Evolutionary conservation across 192 early-diverging fungal genomes (phyloP).

Genomic region (Coemansia umbellata): DNA sequence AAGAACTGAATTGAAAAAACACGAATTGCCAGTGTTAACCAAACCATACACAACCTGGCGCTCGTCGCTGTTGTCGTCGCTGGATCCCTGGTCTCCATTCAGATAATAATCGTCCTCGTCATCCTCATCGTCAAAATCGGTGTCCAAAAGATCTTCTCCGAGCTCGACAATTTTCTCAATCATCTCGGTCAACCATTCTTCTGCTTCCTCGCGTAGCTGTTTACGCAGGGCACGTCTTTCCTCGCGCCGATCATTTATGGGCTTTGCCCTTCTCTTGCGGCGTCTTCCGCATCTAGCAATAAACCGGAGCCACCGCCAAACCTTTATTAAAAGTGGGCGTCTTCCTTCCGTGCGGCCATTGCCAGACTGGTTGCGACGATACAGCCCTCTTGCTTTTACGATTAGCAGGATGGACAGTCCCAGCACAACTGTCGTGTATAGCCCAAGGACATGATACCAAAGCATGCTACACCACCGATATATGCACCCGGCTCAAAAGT

Average conservation of each 20-base stretch:
- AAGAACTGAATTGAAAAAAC: constrained; percentile 88
- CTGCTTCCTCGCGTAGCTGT: constrained; percentile 46
- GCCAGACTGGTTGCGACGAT: not conserved
- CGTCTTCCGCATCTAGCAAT: constrained; percentile 41
- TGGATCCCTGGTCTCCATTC: constrained; percentile 27
- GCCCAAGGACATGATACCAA: constrained; percentile 46
- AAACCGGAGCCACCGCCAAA: constrained; percentile 45
- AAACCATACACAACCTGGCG: constrained; percentile 64
- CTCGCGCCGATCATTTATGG: constrained; percentile 28
- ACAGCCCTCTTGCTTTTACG: constrained; percentile 22
- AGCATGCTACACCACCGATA: too few species aligned
- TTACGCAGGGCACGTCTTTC: constrained; percentile 42
- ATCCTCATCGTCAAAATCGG: constrained; percentile 34
- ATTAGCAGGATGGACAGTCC: constrained; percentile 32
- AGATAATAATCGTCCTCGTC: constrained; percentile 36
- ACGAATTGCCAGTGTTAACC: constrained; percentile 88
- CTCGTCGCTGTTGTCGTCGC: constrained; percentile 28
- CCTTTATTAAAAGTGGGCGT: constrained; percentile 17
- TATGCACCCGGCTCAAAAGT: too few species aligned
- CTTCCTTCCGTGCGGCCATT: constrained; percentile 14
- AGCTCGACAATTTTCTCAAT: constrained; percentile 46
- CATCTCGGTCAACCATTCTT: constrained; percentile 46
- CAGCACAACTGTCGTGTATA: constrained; percentile 36
- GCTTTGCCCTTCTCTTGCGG: constrained; percentile 40
- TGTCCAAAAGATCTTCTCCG: constrained; percentile 45